Conservation (phyloP, 2,329 filamentous ascomycete genomes). For the Fusarium begoniae region DNA sequence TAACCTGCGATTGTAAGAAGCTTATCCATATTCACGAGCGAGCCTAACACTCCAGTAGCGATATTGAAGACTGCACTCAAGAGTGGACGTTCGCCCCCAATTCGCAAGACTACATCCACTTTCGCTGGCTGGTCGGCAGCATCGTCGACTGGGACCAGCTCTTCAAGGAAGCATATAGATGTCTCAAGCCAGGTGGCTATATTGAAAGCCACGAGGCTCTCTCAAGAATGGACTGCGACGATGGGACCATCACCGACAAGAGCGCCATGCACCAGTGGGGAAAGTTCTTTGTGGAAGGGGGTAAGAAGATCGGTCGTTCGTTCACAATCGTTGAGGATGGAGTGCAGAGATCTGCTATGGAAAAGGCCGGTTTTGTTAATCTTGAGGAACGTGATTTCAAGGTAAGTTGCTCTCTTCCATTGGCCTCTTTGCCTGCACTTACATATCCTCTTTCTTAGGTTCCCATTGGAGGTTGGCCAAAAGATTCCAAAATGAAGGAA, state of each 20-base stretch:
- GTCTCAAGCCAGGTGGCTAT: constrained; percentile 18
- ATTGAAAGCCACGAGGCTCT: constrained; percentile 29
- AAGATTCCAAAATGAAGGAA: constrained; percentile 6
- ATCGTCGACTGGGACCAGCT: constrained; percentile 18
- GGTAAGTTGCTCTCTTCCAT: background rate
- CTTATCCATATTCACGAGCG: rapidly evolving
- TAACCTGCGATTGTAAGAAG: constrained; percentile 12
- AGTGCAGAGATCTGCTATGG: constrained; percentile 15
- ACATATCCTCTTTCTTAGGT: background rate
- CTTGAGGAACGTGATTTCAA: constrained; percentile 24
- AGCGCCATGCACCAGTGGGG: constrained; percentile 34
- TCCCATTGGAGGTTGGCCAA: constrained; percentile 26
- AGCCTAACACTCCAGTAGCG: background rate
- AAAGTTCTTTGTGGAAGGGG: constrained; percentile 28
- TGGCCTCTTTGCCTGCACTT: background rate
- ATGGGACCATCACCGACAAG: constrained; percentile 9
- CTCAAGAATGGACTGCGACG: constrained; percentile 20
- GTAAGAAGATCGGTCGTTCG: constrained; percentile 21
- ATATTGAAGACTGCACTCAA: constrained; percentile 33
- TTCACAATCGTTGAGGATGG: constrained; percentile 24
- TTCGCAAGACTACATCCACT: constrained; percentile 28
- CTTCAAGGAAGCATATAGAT: constrained; percentile 20
- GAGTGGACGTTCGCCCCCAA: constrained; percentile 27
- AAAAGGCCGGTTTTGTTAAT: constrained; percentile 15
- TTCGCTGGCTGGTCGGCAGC: constrained; percentile 28